Conservation (phyloP, 1,284 basidiomycete species). For the Porodaedalea pini region DNA sequence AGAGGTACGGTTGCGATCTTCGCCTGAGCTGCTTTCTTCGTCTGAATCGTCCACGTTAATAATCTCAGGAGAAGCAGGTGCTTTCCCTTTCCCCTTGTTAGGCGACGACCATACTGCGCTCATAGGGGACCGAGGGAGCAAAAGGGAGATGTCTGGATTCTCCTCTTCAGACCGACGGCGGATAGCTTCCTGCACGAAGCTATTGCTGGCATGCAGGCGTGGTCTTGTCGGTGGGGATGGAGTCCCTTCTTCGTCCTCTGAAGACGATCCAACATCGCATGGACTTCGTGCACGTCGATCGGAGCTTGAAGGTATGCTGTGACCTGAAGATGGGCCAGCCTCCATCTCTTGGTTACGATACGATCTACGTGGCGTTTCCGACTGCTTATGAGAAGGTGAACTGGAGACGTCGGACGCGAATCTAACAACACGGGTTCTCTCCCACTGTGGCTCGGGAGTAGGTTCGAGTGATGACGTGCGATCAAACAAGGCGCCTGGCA, state of each 20-base stretch:
- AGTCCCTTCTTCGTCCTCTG: background rate
- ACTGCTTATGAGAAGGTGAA: slow-evolving; percentile 10
- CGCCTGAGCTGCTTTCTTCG: background rate
- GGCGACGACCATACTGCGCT: background rate
- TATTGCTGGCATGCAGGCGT: slow-evolving; percentile 2
- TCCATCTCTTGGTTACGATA: background rate
- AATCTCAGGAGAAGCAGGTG: background rate
- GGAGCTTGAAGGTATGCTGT: background rate
- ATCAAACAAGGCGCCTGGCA: slow-evolving; percentile 76
- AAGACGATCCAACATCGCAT: background rate
- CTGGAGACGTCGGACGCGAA: slow-evolving; percentile 32
- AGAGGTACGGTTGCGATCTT: background rate
- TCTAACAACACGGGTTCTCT: slow-evolving; percentile 36
- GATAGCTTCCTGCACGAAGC: background rate
- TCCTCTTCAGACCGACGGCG: slow-evolving; percentile 2
- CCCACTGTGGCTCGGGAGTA: slow-evolving; percentile 30
- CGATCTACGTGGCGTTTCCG: background rate
- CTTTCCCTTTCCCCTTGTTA: slow-evolving; percentile 14
- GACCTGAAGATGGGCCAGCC: background rate
- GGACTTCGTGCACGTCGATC: background rate
- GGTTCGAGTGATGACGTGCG: slow-evolving; percentile 63
- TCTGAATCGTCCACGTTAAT: background rate
- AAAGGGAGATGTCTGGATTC: background rate
- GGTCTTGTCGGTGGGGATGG: slow-evolving; percentile 16
- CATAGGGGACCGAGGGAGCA: slow-evolving; percentile 5